phyloP scores from a whole-genome alignment of 345 rosid species.

The Cardamine occulta region DNA sequence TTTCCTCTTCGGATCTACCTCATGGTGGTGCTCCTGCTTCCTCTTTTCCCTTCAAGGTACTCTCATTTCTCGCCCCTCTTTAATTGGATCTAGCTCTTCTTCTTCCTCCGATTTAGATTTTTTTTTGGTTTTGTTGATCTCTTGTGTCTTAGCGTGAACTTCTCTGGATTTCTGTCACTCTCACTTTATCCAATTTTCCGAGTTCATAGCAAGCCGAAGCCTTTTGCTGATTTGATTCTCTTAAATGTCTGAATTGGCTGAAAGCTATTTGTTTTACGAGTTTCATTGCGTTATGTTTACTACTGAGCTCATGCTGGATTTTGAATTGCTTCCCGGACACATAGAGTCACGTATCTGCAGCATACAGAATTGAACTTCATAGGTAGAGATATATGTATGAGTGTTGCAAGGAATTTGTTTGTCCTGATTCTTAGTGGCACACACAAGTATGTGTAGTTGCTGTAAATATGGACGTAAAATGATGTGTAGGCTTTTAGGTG shows the following conservation, averaged over 20 bases:
- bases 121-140: conserved; percentile 20
- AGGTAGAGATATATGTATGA: background rate
- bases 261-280: background rate
- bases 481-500: conserved; percentile 43
- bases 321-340: background rate
- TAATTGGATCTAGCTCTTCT: conserved; percentile 53
- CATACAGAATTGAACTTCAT: background rate
- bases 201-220: background rate
- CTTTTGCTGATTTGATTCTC: conserved; percentile 10
- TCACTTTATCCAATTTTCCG: background rate
- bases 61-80: conserved; percentile 1
- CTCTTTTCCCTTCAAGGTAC: conserved; percentile 52
- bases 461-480: conserved; percentile 45
- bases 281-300: background rate
- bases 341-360: conserved; percentile 13
- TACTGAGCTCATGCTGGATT: conserved; percentile 11
- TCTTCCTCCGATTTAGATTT: background rate
- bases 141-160: conserved; percentile 19
- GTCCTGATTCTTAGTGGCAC: conserved; percentile 52
- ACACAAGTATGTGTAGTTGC: conserved; percentile 42
- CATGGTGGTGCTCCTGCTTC: conserved; percentile 59
- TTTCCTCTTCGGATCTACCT: conserved; percentile 69
- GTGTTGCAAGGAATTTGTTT: conserved; percentile 4
- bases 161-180: background rate
- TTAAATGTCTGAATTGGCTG: background rate